phyloP scores from a whole-genome alignment of 495 filamentous ascomycete species.

The Aspergillus mulundensis region DNA sequence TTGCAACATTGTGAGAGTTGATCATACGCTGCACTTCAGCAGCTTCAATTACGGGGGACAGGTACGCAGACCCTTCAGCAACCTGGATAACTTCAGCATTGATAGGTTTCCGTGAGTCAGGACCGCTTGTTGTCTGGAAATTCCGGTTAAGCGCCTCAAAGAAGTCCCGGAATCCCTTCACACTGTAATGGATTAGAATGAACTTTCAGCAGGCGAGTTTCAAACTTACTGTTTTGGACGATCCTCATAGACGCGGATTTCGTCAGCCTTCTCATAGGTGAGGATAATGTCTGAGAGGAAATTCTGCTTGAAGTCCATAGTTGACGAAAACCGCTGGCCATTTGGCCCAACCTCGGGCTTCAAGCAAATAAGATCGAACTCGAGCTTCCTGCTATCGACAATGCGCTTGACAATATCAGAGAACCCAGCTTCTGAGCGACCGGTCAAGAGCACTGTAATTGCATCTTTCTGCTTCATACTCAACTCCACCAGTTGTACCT shows the following conservation, averaged over 20 bases:
- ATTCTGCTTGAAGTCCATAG: constrained; percentile 82
- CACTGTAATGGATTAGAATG: constrained; percentile 35
- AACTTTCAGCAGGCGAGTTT: not conserved
- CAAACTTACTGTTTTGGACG: constrained; percentile 56
- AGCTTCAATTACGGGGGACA: constrained; percentile 82
- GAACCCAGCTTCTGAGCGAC: constrained; percentile 75
- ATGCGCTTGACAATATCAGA: constrained; percentile 79
- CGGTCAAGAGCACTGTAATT: constrained; percentile 82
- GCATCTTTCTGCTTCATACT: constrained; percentile 86
- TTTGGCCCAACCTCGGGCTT: constrained; percentile 81
- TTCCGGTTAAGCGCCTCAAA: constrained; percentile 66
- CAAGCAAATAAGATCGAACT: constrained; percentile 85
- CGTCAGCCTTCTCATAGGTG: constrained; percentile 77
- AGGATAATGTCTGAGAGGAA: constrained; percentile 75
- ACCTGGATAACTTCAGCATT: constrained; percentile 83
- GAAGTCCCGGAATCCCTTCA: constrained; percentile 77
- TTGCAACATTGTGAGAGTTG: constrained; percentile 72
- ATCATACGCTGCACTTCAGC: constrained; percentile 85
- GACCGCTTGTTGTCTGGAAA: constrained; percentile 29
- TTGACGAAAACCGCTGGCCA: constrained; percentile 68
- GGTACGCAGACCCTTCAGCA: constrained; percentile 62
- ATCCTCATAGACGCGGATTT: constrained; percentile 72
- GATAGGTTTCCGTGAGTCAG: constrained; percentile 55
- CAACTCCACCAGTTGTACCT: constrained; percentile 73
- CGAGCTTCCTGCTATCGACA: constrained; percentile 66